phyloP scores from a whole-genome alignment of 202 grass and related monocot species.

The Bolboschoenoplectus hybrid region DNA sequence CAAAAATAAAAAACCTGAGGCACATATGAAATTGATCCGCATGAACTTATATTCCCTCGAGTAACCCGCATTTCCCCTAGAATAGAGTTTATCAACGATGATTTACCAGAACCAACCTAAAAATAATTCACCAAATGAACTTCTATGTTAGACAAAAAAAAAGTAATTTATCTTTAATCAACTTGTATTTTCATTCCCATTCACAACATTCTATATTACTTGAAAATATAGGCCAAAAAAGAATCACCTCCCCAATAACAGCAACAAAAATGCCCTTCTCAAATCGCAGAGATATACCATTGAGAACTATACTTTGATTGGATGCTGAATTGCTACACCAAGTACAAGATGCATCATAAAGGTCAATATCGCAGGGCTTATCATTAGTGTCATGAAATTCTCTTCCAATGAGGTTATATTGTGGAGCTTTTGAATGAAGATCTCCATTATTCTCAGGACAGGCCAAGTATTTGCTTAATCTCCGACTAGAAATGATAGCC shows the following conservation, averaged over 20 bases:
- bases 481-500: conserved; percentile 87
- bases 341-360: conserved; percentile 60
- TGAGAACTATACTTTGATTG: conserved; percentile 52
- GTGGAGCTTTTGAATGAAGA: conserved; percentile 40
- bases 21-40: conserved; percentile 75
- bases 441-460: conserved; percentile 58
- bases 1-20: conserved; percentile 59
- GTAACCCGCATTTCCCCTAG: conserved; percentile 71
- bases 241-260: conserved; percentile 81
- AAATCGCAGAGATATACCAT: conserved; percentile 63
- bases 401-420: conserved; percentile 21
- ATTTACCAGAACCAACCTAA: conserved; percentile 98
- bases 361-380: conserved; percentile 41
- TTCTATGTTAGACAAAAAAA: conserved; percentile 34
- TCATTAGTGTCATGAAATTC: conserved; percentile 32
- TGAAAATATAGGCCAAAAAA: conserved; percentile 23
- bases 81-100: conserved; percentile 86
- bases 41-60: conserved; percentile 56
- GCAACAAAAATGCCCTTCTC: conserved; percentile 72
- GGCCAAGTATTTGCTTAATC: conserved; percentile 78
- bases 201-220: conserved; percentile 33
- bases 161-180: conserved; percentile 30
- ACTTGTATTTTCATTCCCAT: conserved; percentile 10
- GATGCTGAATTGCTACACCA: conserved; percentile 64
- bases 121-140: conserved; percentile 33